These are phyloP conservation scores for Ambispora gerdemannii DNA, from an alignment of 192 early-diverging fungal genomes.

Conservation along the genomic window DNA sequence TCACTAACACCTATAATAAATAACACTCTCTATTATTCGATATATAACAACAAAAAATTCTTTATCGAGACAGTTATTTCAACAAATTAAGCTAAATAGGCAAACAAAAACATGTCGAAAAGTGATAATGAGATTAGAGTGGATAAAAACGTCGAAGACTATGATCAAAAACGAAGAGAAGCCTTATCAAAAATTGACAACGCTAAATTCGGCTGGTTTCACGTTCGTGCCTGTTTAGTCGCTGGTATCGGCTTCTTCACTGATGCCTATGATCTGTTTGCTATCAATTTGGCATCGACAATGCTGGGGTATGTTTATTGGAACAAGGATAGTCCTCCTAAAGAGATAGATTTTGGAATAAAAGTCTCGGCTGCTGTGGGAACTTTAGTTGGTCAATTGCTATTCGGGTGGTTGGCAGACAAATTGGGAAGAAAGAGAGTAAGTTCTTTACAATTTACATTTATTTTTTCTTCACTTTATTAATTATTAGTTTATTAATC, in stretches of 20 bases:
- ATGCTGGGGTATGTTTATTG: conserved; percentile 80
- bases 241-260: conserved; percentile 82
- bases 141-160: no score
- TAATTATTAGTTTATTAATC: neutral
- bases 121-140: no score
- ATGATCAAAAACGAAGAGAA: conserved; percentile 37
- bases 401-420: conserved; percentile 82
- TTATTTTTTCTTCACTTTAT: neutral
- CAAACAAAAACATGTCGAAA: no score
- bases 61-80: no score
- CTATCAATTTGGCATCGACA: conserved; percentile 87
- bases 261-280: conserved; percentile 95
- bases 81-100: no score
- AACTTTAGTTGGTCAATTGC: conserved; percentile 88
- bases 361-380: conserved; percentile 88
- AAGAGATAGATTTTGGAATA: conserved; percentile 64
- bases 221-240: conserved; percentile 63
- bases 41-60: no score
- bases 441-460: neutral
- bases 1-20: no score
- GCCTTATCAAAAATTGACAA: conserved; percentile 59
- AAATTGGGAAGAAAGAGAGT: conserved; percentile 76
- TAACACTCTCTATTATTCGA: no score
- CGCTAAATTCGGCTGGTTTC: conserved; percentile 77
- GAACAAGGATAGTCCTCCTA: conserved; percentile 53